Base-by-base conservation (phyloP, 2,329 filamentous ascomycete genomes). In the Aschersonia sp. region DNA sequence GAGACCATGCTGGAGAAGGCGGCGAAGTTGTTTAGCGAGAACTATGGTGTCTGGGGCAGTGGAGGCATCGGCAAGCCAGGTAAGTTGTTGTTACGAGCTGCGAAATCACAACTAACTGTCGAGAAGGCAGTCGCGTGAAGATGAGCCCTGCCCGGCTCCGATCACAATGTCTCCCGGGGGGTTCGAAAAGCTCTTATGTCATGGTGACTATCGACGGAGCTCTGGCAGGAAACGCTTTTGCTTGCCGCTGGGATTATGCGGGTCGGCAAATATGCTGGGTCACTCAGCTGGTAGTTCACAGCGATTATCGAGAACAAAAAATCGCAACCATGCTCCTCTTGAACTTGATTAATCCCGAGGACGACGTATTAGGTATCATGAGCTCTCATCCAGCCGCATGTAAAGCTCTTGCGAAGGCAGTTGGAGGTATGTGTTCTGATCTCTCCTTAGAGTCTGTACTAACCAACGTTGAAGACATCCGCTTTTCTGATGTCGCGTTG, bases 241-340 rank as follows among this genome's bases (percentile, higher is more conserved):
- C 20, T 20, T 20, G 20, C 20, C 20, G 20, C 20, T 20, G 20
- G 20, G 20, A 20, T 1, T 20, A 20, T 20, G 20, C 20, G 20
- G 20, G 20, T 20, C 59, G 54, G 47, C 45, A 50, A 46, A 51
- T 68, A 28, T 68, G 62, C 52, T 69, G 65, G 65, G 53, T 69
- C 48, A 67, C 66, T 48, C 64, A 69, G 53, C 55, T 70, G 43
- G 64, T 68, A 20, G 62, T 69, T 12, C 51, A 61, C 48, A 52
- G 43, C 30, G 53, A 60, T 35, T 65, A 61, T 51, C 61, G 66
- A 45, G 57, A 62, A 49, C 62, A 56, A 52, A 58, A 62, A 30
- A 58, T 70, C 49, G 64, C 63, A 42, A 53, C 12, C 4, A 31
- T 5, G 12, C 45, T 47, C 28, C 35, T 47, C 3, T 12, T 29